Percentiles rank a stretch among this genome's conserved stretches.
Evolutionary conservation across 1,284 basidiomycete species (phyloP).

Genomic region (Athelia sp.): DNA sequence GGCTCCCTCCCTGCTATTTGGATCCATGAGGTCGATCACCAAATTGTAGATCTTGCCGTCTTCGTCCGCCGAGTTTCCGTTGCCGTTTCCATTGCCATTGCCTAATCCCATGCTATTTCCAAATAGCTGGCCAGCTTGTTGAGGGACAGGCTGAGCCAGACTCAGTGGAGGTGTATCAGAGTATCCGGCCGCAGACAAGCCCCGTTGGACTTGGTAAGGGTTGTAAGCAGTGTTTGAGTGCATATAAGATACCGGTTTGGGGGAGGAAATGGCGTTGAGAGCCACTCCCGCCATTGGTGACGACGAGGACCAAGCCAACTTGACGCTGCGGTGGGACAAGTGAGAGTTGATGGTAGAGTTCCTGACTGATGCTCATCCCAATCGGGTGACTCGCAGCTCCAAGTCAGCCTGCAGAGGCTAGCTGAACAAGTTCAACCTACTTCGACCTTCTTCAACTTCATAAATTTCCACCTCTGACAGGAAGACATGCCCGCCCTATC

Average conservation of each 20-base stretch:
- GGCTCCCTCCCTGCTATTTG: constrained; percentile 78
- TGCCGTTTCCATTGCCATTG: constrained; percentile 10
- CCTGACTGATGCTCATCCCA: too few species aligned
- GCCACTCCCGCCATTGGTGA: background rate
- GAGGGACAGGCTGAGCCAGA: constrained; percentile 40
- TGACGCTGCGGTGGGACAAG: too few species aligned
- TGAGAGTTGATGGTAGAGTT: too few species aligned
- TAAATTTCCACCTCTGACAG: too few species aligned
- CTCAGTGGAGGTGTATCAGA: constrained; percentile 46
- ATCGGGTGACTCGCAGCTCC: too few species aligned
- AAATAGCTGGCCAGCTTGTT: constrained; percentile 41
- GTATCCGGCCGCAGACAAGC: constrained; percentile 32
- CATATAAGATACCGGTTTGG: constrained; percentile 60
- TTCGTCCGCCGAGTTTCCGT: constrained; percentile 40
- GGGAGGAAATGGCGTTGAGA: constrained; percentile 51
- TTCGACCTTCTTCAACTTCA: too few species aligned
- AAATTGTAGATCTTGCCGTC: constrained; percentile 80
- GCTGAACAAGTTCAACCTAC: too few species aligned
- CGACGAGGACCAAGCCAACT: constrained; percentile 1
- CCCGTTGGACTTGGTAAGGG: constrained; percentile 38
- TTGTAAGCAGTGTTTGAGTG: constrained; percentile 44
- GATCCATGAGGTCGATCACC: constrained; percentile 80
- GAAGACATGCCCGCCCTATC: too few species aligned
- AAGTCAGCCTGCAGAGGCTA: too few species aligned
- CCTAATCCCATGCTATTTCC: constrained; percentile 15